Evolutionary conservation across 108 stramenopile genomes (phyloP).

Genomic region (Pseudonitzschia delicatissima): DNA sequence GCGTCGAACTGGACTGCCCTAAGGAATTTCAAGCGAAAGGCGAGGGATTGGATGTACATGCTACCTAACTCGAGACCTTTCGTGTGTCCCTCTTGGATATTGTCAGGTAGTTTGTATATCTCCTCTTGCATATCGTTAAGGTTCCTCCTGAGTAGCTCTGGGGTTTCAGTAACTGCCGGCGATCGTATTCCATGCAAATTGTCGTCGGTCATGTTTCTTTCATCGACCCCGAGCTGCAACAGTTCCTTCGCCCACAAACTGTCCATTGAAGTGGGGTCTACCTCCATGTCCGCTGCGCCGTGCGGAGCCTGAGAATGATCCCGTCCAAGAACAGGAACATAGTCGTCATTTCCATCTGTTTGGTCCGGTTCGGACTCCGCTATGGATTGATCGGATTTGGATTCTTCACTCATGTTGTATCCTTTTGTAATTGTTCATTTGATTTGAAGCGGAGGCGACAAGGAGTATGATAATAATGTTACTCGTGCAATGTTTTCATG

Average conservation of each 20-base stretch:
- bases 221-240: neutral
- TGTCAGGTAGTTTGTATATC: neutral
- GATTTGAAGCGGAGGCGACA: too few relatives aligned
- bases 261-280: too few relatives aligned
- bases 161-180: neutral
- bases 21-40: conserved; percentile 19
- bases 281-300: too few relatives aligned
- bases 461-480: too few relatives aligned
- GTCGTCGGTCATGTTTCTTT: neutral
- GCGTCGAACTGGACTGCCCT: neutral
- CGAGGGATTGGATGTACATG: neutral
- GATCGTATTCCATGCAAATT: neutral
- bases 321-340: too few relatives aligned
- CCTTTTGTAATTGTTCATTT: too few relatives aligned
- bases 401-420: too few relatives aligned
- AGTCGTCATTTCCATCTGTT: too few relatives aligned
- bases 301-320: too few relatives aligned
- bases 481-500: too few relatives aligned
- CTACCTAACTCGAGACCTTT: neutral
- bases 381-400: too few relatives aligned
- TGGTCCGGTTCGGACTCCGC: too few relatives aligned
- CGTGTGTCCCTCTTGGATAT: neutral
- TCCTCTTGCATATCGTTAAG: neutral
- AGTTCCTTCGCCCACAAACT: neutral
- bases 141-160: neutral